Conservation (phyloP, 768 basidiomycete species). For the Lentinula sp. region DNA sequence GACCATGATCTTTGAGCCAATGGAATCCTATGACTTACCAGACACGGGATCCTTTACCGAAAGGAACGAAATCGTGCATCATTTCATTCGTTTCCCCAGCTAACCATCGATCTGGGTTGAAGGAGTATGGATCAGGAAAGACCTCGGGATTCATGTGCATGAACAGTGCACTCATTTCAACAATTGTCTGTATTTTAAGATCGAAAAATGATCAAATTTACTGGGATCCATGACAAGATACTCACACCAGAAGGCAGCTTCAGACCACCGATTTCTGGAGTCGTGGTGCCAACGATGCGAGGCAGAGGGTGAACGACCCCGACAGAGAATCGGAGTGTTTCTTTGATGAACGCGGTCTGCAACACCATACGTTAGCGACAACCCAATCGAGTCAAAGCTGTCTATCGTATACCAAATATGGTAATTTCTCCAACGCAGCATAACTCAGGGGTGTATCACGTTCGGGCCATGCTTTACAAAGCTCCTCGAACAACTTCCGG, state of each 20-base stretch:
- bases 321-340: slow-evolving; percentile 35
- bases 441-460: slow-evolving; percentile 18
- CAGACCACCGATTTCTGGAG: slow-evolving; percentile 26
- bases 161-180: slow-evolving; percentile 32
- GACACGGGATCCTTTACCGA: slow-evolving; percentile 37
- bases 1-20: background rate
- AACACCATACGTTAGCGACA: slow-evolving; percentile 9
- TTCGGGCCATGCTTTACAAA: slow-evolving; percentile 28
- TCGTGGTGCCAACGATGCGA: slow-evolving; percentile 29
- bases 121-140: slow-evolving; percentile 32
- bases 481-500: slow-evolving; percentile 19
- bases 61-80: slow-evolving; percentile 34
- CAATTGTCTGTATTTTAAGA: slow-evolving; percentile 26
- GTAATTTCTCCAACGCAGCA: slow-evolving; percentile 27
- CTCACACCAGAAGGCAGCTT: slow-evolving; percentile 32
- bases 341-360: slow-evolving; percentile 43
- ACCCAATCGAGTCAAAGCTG: background rate
- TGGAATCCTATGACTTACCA: slow-evolving; percentile 14
- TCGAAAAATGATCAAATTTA: background rate
- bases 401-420: slow-evolving; percentile 25
- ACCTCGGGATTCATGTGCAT: slow-evolving; percentile 32
- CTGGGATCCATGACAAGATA: background rate
- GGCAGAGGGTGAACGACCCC: slow-evolving; percentile 33
- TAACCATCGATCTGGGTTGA: slow-evolving; percentile 40
- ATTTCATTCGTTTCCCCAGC: slow-evolving; percentile 26